Evolutionary conservation across 208 protist species (phyloP).

Genomic region (Crithidia brevicula): DNA sequence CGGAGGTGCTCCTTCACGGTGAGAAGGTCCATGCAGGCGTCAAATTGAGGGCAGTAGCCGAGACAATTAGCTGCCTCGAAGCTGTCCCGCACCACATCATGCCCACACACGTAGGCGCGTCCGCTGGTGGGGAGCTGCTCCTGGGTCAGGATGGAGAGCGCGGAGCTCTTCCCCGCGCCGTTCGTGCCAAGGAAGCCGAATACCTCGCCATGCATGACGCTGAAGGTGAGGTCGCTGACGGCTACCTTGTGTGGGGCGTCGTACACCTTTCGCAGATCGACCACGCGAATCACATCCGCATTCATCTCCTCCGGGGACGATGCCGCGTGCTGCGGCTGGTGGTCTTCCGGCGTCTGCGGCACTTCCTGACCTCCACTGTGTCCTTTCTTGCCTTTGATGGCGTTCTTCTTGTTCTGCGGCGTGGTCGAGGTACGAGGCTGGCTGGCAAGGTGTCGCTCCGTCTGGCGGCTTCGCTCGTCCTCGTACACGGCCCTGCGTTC

Average conservation of each 20-base stretch:
- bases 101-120: conserved; percentile 49
- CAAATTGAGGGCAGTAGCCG: conserved; percentile 97
- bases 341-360: conserved; percentile 5
- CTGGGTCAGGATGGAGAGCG: conserved; percentile 81
- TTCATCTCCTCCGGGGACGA: background rate
- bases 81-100: conserved; percentile 54
- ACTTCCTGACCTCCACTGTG: background rate
- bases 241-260: conserved; percentile 40
- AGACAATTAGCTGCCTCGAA: conserved; percentile 56
- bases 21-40: conserved; percentile 92
- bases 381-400: background rate
- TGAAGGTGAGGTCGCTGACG: conserved; percentile 69
- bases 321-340: conserved; percentile 4
- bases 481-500: conserved; percentile 49
- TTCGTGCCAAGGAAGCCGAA: conserved; percentile 90
- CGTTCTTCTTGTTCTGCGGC: background rate
- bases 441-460: conserved; percentile 2
- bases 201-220: conserved; percentile 68
- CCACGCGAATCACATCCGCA: conserved; percentile 41
- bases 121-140: conserved; percentile 74
- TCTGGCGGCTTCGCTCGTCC: conserved; percentile 16
- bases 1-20: conserved; percentile 92
- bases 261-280: conserved; percentile 46
- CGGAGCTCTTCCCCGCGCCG: conserved; percentile 88
- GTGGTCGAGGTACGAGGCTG: background rate